Evolutionary conservation across 352 stramenopile genomes (phyloP), one percentile per base, ranked within the genome.

Genomic region (Phytophthora kernoviae): DNA sequence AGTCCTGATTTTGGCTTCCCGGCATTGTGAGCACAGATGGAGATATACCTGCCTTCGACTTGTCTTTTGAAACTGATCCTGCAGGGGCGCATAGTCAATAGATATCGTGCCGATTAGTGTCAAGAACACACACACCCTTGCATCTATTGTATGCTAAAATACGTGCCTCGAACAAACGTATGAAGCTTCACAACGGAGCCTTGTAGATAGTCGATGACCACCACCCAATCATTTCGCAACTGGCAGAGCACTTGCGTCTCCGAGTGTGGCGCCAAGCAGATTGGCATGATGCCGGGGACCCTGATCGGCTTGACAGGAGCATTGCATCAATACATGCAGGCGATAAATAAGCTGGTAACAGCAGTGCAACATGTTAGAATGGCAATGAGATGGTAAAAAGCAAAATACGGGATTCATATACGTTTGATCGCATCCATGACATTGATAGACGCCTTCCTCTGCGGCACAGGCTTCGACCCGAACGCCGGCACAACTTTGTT

Each of bases 171-270:
- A 33, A 82, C 47, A 22, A 81, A 79, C 4, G 79, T 87, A 44
- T 88, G 76, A 4, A 90, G 58, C 55, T 88, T 88, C 15, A 77
- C n/a, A 21, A 87, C 51, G 0, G 52, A 47, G 8, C 72, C 64
- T 18, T 32, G 49, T 10, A 77, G 47, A 21, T 73, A 73, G 47
- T 92, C 83, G 4, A 90, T 39, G 10, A 86, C 61, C 18, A 88
- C 66, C 15, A 90, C 54, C 83, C 83, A 92, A 55, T 91, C 81
- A 36, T 90, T 93, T 8, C 78, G 75, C 6, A 93, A 61, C 34
- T 93, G 81, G 50, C 79, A 82, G 11, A 90, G 44, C 17, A 90
- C 52, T 42, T 87, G 71, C 0, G 68, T 78, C 11, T 57, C 61
- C 0, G 60, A 79, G 14, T 69, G 59, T 0, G 62, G 79, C 3